Evolutionary conservation across 192 early-diverging fungal species (phyloP).

Genomic region (Umbelopsis vinacea): DNA sequence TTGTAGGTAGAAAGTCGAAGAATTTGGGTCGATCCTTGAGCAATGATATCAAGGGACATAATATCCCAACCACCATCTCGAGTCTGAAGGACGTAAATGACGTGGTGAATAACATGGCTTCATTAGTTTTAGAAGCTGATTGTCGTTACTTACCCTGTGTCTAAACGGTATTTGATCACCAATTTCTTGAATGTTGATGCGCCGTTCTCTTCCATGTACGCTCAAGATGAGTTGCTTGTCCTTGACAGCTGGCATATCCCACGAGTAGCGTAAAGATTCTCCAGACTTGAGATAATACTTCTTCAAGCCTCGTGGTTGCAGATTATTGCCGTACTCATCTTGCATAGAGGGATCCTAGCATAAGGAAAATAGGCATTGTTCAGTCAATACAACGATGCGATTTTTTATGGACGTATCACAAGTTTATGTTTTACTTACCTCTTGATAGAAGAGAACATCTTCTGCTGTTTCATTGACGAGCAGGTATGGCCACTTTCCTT

Average conservation of each 20-base stretch:
- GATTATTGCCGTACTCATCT: conserved; percentile 30
- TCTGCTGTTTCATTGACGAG: conserved; percentile 78
- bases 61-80: conserved; percentile 40
- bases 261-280: conserved; percentile 76
- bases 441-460: conserved; percentile 82
- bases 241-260: conserved; percentile 83
- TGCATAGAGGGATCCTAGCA: conserved; percentile 30
- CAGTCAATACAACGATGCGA: too few relatives aligned
- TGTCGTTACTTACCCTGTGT: conserved; percentile 59
- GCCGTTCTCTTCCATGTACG: conserved; percentile 75
- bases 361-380: neutral
- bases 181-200: conserved; percentile 88
- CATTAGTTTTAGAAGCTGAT: neutral
- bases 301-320: conserved; percentile 7
- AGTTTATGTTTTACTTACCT: conserved; percentile 49
- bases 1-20: conserved; percentile 70
- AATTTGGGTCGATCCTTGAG: conserved; percentile 68
- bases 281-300: neutral
- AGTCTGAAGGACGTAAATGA: conserved; percentile 20
- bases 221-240: conserved; percentile 77
- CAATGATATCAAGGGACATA: conserved; percentile 78
- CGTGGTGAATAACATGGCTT: neutral
- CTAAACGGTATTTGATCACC: conserved; percentile 86
- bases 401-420: too few relatives aligned
- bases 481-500: conserved; percentile 84